Conservation (phyloP, 306 rosid species). For the Begonia masoniana region DNA sequence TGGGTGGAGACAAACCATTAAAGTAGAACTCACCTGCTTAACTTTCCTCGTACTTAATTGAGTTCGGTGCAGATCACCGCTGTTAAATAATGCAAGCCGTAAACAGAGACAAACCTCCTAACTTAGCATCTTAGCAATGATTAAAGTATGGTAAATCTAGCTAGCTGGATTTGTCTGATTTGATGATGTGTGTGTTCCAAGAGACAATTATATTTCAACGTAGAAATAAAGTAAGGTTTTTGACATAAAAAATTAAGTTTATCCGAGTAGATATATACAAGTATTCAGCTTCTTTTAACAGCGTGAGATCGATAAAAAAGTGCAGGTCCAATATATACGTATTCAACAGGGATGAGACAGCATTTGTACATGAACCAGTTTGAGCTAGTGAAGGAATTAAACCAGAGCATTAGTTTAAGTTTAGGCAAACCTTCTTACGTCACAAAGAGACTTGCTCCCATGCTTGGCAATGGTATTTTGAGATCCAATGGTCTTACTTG, state of each 20-base stretch:
- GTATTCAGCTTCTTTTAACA: neutral
- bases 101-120: too few relatives aligned
- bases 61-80: neutral
- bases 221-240: neutral
- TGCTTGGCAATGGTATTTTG: slow-evolving; percentile 81
- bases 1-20: neutral
- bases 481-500: slow-evolving; percentile 65
- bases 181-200: neutral
- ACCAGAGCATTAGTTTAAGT: slow-evolving; percentile 34
- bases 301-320: neutral
- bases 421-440: slow-evolving; percentile 75
- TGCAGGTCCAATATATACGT: slow-evolving; percentile 68
- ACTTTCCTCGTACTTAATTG: neutral
- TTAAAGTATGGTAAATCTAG: too few relatives aligned
- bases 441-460: slow-evolving; percentile 56
- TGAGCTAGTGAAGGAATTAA: slow-evolving; percentile 68
- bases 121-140: too few relatives aligned
- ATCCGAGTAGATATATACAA: neutral
- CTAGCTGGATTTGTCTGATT: neutral
- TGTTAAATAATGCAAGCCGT: too few relatives aligned
- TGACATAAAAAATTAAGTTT: neutral
- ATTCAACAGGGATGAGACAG: slow-evolving; percentile 70
- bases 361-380: slow-evolving; percentile 69
- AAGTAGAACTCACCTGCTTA: too few relatives aligned
- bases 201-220: neutral